Conservation (phyloP, 2,329 filamentous ascomycete species). For the Harringtonia lauricola region DNA sequence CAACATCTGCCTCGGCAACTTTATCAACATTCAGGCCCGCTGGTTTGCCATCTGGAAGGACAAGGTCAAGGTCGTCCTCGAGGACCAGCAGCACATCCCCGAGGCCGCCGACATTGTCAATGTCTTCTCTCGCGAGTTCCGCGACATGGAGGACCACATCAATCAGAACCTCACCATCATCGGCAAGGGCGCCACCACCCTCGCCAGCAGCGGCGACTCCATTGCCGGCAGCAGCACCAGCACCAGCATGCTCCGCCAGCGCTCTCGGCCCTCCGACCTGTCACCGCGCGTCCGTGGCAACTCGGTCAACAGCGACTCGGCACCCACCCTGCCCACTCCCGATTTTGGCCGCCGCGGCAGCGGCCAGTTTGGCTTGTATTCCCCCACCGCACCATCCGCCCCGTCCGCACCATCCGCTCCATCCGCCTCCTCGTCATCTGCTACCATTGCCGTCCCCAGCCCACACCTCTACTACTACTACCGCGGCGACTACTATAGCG, state of each 20-base stretch:
- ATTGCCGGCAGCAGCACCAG: constrained; percentile 18
- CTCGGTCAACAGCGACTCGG: constrained; percentile 52
- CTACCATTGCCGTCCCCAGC: constrained; percentile 1
- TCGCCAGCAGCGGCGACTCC: constrained; percentile 34
- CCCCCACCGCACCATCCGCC: too few relatives aligned
- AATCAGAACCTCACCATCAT: constrained; percentile 58
- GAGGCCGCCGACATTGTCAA: constrained; percentile 64
- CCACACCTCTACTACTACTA: constrained; percentile 35
- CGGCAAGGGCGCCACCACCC: constrained; percentile 55
- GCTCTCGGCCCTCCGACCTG: constrained; percentile 35
- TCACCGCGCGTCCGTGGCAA: constrained; percentile 44
- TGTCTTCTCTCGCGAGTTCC: constrained; percentile 70
- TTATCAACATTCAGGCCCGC: constrained; percentile 70
- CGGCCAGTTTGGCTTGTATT: constrained; percentile 45
- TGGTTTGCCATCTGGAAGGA: constrained; percentile 81
- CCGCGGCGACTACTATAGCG: constrained; percentile 37
- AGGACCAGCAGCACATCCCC: constrained; percentile 45
- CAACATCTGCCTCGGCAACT: constrained; percentile 70
- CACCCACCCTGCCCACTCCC: constrained; percentile 51
- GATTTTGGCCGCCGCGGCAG: constrained; percentile 57
- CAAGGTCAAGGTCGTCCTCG: constrained; percentile 67
- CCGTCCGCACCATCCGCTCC: constrained; percentile 16
- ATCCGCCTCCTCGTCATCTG: neutral
- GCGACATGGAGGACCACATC: constrained; percentile 61
- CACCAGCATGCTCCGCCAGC: constrained; percentile 29